Percentiles rank a stretch among this genome's conserved stretches.
phyloP scores from a whole-genome alignment of 495 filamentous ascomycete genomes.

The Penicillium daleae region DNA sequence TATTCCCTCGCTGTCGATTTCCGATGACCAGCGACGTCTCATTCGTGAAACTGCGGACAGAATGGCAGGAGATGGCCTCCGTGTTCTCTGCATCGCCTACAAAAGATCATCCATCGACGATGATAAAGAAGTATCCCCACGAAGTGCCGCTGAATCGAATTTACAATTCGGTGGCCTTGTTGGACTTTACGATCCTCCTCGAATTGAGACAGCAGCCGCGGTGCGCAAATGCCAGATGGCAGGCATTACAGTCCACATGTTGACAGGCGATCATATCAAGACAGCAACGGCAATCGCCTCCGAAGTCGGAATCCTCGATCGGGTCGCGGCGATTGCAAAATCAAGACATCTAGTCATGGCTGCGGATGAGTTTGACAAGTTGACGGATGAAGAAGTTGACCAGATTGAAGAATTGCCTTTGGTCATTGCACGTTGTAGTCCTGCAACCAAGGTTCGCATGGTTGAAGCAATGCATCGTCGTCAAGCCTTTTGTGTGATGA shows the following conservation, averaged over 20 bases:
- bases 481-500: conserved; percentile 69
- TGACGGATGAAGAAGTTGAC: conserved; percentile 65
- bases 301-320: conserved; percentile 66
- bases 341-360: conserved; percentile 62
- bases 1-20: conserved; percentile 58
- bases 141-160: conserved; percentile 53
- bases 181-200: conserved; percentile 72
- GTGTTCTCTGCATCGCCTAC: conserved; percentile 76
- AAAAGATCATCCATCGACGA: conserved; percentile 38
- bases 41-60: conserved; percentile 62
- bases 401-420: conserved; percentile 63
- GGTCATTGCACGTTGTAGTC: conserved; percentile 72
- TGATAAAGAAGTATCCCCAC: conserved; percentile 31
- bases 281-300: conserved; percentile 66
- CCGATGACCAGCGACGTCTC: conserved; percentile 52
- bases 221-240: conserved; percentile 59
- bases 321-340: conserved; percentile 47
- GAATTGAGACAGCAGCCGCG: conserved; percentile 60
- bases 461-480: conserved; percentile 70
- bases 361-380: conserved; percentile 62
- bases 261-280: conserved; percentile 67
- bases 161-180: conserved; percentile 62
- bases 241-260: conserved; percentile 71
- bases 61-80: conserved; percentile 75
- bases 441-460: conserved; percentile 71